Base-by-base conservation (phyloP, 495 filamentous ascomycete species). In the Penicillium cinerascens region DNA sequence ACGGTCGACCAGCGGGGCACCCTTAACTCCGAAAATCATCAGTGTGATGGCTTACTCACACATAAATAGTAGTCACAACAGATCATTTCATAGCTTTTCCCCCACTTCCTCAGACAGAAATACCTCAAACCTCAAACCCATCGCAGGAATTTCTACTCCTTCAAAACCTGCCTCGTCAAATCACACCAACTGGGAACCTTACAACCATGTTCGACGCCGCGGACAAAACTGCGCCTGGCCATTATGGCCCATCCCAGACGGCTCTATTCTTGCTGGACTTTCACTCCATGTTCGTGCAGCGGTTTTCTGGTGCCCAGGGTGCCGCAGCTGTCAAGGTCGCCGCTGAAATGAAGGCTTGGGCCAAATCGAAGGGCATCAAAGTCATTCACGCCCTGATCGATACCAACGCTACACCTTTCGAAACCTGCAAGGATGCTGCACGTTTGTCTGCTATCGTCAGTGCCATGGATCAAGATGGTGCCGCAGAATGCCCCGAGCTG, bases 191-290 rank as follows among this genome's bases (percentile, higher is more conserved):
- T 15, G 8, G 3, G 2, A 33, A 33, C 29, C 11, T 10, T 13
- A 10, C 9, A 11, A 13, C 29, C 29, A 33, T 33, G 29, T 33
- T 10, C 9, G 13, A 13, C 29, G 29, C 11, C 11, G 29, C 29
- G 10, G 29, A 33, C 29, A 33, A 33, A 33, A 13, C 38, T 41
- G 6, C 15, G 15, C 63, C 62, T 29, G 54, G 61, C 20, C 47
- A 60, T 49, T 69, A 69, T 42, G 44, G 39, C 15, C 55, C 64
- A 9, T 54, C 47, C 4, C 64, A 69, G 40, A 71, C 68, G 2
- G 68, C 68, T 3, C 46, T 71, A 3, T 56, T 71, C 26, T 58
- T 71, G 0, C 47, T 69, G 0, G 68, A 71, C 52, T 71, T 63
- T 45, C 66, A 71, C 52, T 35, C 52, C 44, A 39, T 65, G 33